Evolutionary conservation across 163 green algal genomes (phyloP).

Genomic region (Chlorella variabilis): DNA sequence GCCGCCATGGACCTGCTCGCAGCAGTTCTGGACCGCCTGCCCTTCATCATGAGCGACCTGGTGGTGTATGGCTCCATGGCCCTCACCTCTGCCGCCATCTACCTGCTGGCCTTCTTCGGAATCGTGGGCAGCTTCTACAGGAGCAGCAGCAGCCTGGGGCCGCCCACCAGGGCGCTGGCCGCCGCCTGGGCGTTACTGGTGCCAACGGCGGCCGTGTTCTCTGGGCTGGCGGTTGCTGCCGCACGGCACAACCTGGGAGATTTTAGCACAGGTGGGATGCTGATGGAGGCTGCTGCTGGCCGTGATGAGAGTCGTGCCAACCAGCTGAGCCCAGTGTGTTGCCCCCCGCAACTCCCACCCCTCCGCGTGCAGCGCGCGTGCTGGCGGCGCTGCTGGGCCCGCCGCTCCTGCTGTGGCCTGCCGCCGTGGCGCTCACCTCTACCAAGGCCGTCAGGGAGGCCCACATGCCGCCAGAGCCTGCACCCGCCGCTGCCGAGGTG

Average conservation of each 20-base stretch:
- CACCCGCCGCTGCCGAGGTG: neutral
- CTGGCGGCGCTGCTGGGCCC: neutral
- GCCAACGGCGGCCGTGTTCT: neutral
- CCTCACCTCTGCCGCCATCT: neutral
- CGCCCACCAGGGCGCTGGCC: neutral
- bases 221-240: too few species aligned
- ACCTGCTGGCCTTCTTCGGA: neutral
- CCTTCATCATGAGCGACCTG: neutral
- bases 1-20: neutral
- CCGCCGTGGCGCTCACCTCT: neutral
- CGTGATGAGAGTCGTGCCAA: too few species aligned
- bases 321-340: too few species aligned
- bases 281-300: neutral
- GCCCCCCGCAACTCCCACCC: too few species aligned
- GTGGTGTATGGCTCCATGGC: constrained; percentile 7
- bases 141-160: neutral
- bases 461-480: neutral
- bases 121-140: neutral
- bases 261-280: too few species aligned
- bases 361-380: neutral
- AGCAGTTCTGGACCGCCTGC: neutral
- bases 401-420: neutral
- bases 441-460: neutral
- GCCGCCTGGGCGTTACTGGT: neutral
- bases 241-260: too few species aligned